phyloP scores from a whole-genome alignment of 2,329 filamentous ascomycete genomes.

The Clonostachys solani region DNA sequence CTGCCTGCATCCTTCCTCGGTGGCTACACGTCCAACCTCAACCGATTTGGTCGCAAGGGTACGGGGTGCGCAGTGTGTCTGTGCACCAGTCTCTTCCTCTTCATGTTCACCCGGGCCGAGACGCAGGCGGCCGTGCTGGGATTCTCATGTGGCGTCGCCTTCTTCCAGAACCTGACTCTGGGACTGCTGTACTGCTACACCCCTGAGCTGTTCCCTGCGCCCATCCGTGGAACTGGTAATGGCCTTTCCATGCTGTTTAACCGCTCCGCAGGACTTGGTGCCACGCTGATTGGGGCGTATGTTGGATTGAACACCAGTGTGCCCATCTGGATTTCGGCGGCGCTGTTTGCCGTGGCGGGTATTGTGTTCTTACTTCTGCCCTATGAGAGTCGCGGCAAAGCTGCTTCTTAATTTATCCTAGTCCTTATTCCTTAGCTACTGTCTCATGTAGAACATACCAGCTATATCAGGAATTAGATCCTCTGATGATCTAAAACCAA shows the following conservation, averaged over 20 bases:
- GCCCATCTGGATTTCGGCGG: constrained; percentile 38
- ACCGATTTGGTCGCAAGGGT: constrained; percentile 9
- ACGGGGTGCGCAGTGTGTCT: constrained; percentile 8
- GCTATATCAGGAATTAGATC: too few relatives aligned
- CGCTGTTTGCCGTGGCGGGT: constrained; percentile 34
- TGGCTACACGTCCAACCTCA: constrained; percentile 9
- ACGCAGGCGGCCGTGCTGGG: constrained; percentile 6
- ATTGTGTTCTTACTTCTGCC: constrained; percentile 32
- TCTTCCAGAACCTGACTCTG: constrained; percentile 12
- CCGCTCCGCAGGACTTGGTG: constrained; percentile 28
- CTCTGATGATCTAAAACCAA: too few relatives aligned
- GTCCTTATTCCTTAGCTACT: too few relatives aligned
- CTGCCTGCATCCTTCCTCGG: constrained; percentile 10
- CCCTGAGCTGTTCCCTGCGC: constrained; percentile 48
- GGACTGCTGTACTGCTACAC: constrained; percentile 29
- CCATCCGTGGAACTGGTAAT: constrained; percentile 45
- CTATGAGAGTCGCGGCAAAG: constrained; percentile 23
- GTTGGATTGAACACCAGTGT: constrained; percentile 28
- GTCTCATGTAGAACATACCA: too few relatives aligned
- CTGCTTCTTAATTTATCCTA: background rate
- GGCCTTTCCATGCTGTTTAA: constrained; percentile 33
- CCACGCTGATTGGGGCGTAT: constrained; percentile 36
- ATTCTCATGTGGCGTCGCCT: constrained; percentile 9
- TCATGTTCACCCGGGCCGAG: constrained; percentile 5
- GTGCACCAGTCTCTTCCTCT: constrained; percentile 9